A percentile compares a stretch with the other conserved stretches of the same genome.
These are phyloP conservation scores for Naganishia liquefaciens DNA, from an alignment of 1,284 basidiomycete species.

Conservation along the genomic window DNA sequence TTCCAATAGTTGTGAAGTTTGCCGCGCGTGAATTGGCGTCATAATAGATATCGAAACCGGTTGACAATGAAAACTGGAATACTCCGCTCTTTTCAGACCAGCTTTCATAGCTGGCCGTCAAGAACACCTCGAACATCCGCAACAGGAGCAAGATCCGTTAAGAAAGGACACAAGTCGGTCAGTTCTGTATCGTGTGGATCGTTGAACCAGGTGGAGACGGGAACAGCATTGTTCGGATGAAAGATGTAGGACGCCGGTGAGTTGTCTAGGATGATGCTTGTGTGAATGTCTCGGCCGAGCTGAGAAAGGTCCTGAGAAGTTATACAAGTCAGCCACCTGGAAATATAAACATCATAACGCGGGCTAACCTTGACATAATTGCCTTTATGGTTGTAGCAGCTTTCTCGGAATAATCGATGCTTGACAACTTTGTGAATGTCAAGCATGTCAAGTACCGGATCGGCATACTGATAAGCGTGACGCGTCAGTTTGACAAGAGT, in stretches of 20 bases:
- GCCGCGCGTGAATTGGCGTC: too few species aligned
- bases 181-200: conserved; percentile 96
- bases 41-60: not conserved
- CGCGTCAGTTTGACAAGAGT: conserved; percentile 14
- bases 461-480: conserved; percentile 72
- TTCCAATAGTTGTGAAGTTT: too few species aligned
- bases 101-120: conserved; percentile 56
- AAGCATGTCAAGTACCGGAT: conserved; percentile 95
- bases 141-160: conserved; percentile 79
- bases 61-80: too few species aligned
- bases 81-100: too few species aligned
- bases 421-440: conserved; percentile 88
- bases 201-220: conserved; percentile 99
- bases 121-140: conserved; percentile 91
- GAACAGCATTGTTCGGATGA: conserved; percentile 98
- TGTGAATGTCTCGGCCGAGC: conserved; percentile 85
- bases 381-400: conserved; percentile 97
- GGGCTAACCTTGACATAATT: conserved; percentile 91
- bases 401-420: conserved; percentile 96
- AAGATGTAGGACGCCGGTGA: conserved; percentile 99
- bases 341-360: not conserved
- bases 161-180: conserved; percentile 90
- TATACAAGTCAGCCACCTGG: not conserved
- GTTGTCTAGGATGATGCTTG: conserved; percentile 98
- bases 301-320: conserved; percentile 83